Conservation (phyloP, 495 filamentous ascomycete species). For the Lasiosphaeris hirsuta region DNA sequence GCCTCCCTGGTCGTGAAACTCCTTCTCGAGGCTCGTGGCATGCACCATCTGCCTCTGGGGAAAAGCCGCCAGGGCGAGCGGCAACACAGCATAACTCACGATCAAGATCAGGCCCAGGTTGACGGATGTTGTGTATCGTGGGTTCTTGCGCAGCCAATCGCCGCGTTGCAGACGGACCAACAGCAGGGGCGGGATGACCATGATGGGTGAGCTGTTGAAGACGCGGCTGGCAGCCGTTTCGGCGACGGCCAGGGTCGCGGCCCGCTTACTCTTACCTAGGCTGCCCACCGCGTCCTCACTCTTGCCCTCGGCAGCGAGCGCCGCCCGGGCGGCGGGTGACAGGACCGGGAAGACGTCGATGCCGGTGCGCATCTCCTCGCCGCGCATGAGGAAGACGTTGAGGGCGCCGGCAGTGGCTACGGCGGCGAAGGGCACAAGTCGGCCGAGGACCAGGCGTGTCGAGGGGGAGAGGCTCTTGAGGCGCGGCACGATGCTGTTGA, state of each 20-base stretch:
- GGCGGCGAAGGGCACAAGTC: conserved; percentile 92
- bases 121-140: conserved; percentile 68
- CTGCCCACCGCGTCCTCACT: conserved; percentile 58
- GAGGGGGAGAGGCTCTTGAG: conserved; percentile 70
- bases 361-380: conserved; percentile 86
- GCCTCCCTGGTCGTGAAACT: conserved; percentile 78
- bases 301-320: conserved; percentile 48
- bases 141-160: conserved; percentile 68
- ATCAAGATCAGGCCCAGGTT: conserved; percentile 81
- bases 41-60: conserved; percentile 80
- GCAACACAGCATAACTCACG: conserved; percentile 79
- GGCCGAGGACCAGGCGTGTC: conserved; percentile 67
- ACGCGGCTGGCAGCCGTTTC: conserved; percentile 90
- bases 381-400: conserved; percentile 97
- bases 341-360: conserved; percentile 91
- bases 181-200: conserved; percentile 86
- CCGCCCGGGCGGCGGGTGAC: conserved; percentile 50
- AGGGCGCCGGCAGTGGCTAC: conserved; percentile 85
- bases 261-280: conserved; percentile 81
- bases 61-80: conserved; percentile 84
- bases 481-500: conserved; percentile 84
- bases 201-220: conserved; percentile 91
- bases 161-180: conserved; percentile 77
- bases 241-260: conserved; percentile 80
- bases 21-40: conserved; percentile 68